These are phyloP conservation scores for Apiotrichum akiyoshidainum DNA, from an alignment of 1,284 basidiomycete genomes.

Conservation along the genomic window DNA sequence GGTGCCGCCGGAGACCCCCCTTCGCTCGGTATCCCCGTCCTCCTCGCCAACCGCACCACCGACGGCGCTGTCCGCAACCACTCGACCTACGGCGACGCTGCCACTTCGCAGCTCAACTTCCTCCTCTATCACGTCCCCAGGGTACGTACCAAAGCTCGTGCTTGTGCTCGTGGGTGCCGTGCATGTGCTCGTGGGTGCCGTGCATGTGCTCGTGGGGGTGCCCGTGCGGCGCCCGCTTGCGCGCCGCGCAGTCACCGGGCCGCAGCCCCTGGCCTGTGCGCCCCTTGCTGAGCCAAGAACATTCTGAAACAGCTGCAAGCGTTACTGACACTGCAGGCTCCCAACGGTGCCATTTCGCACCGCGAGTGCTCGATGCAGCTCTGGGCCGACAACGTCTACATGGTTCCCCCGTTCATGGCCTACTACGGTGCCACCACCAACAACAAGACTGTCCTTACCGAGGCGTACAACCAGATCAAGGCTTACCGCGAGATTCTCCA, in stretches of 20 bases:
- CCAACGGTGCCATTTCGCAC: constrained; percentile 78
- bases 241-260: no score
- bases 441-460: constrained; percentile 65
- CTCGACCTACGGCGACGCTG: constrained; percentile 64
- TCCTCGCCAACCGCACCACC: constrained; percentile 58
- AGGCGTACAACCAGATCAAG: constrained; percentile 73
- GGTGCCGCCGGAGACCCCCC: constrained; percentile 78
- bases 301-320: no score
- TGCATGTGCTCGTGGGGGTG: not conserved
- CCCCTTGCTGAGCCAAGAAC: no score
- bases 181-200: not conserved
- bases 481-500: constrained; percentile 63
- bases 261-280: no score
- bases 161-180: not conserved
- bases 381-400: constrained; percentile 61
- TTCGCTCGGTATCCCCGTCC: constrained; percentile 71
- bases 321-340: no score
- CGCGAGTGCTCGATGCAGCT: constrained; percentile 45
- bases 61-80: constrained; percentile 39
- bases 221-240: no score
- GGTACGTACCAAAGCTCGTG: constrained; percentile 26
- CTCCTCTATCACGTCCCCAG: constrained; percentile 63
- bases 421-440: constrained; percentile 72
- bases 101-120: constrained; percentile 67
- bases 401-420: constrained; percentile 80